phyloP scores from a whole-genome alignment of 441 rosid species.

The Breynia disticha region DNA sequence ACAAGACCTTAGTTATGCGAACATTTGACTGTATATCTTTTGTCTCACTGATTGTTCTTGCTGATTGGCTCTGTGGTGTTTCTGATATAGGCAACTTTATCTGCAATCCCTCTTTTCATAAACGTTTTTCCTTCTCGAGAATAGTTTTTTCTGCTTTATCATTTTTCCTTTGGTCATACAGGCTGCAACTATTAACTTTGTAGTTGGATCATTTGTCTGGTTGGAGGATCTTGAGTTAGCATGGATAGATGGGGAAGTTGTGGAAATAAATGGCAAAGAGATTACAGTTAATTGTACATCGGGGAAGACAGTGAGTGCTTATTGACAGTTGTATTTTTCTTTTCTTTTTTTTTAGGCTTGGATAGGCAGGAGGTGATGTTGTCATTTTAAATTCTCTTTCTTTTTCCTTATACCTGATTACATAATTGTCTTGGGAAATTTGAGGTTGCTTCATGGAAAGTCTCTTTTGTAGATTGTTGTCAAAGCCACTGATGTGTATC shows the following conservation, averaged over 20 bases:
- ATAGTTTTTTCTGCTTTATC: no score
- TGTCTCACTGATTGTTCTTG: no score
- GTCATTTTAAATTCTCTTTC: no score
- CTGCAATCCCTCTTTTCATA: no score
- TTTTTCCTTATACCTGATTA: no score
- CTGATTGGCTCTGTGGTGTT: no score
- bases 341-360: neutral
- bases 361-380: no score
- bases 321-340: neutral
- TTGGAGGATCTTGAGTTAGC: slow-evolving; percentile 67
- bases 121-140: no score
- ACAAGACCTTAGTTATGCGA: no score
- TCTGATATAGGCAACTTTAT: no score
- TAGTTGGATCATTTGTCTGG: slow-evolving; percentile 76
- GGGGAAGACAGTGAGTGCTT: slow-evolving; percentile 52
- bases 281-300: slow-evolving; percentile 41
- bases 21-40: no score
- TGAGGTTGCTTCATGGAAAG: neutral
- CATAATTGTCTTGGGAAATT: no score
- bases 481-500: slow-evolving; percentile 44
- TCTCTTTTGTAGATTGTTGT: slow-evolving; percentile 44
- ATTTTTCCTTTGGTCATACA: slow-evolving; percentile 13
- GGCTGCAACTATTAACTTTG: slow-evolving; percentile 41
- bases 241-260: slow-evolving; percentile 86
- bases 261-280: slow-evolving; percentile 46